These are phyloP conservation scores for Ceratobasidium theobromae DNA, from an alignment of 1,284 basidiomycete genomes.

Conservation along the genomic window DNA sequence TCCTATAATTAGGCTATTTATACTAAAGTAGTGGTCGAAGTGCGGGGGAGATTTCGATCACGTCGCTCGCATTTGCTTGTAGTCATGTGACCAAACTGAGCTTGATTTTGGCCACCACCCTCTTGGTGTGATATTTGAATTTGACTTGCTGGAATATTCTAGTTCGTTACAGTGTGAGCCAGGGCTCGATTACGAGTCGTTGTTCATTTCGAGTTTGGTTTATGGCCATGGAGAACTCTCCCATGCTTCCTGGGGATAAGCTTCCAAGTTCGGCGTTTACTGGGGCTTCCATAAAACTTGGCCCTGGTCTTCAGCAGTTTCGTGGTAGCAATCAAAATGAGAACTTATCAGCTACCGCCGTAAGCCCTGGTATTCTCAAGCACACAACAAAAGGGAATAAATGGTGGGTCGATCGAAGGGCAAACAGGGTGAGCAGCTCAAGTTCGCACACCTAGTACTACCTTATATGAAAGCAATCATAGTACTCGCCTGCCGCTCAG, in stretches of 20 bases:
- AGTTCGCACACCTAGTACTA: constrained; percentile 12
- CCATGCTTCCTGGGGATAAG: constrained; percentile 61
- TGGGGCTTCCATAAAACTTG: constrained; percentile 60
- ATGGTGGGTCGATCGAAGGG: constrained; percentile 82
- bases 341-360: constrained; percentile 54
- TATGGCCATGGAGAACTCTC: constrained; percentile 1
- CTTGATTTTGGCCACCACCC: not conserved
- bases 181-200: too few relatives aligned
- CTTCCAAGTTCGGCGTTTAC: constrained; percentile 64
- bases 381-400: constrained; percentile 68
- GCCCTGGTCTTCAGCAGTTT: constrained; percentile 66
- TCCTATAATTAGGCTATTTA: not conserved
- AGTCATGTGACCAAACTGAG: too few relatives aligned
- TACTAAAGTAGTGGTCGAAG: too few relatives aligned
- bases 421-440: constrained; percentile 64
- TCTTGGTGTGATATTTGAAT: not conserved
- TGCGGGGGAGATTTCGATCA: too few relatives aligned
- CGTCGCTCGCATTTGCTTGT: too few relatives aligned
- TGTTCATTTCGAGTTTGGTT: too few relatives aligned
- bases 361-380: constrained; percentile 64
- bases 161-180: too few relatives aligned
- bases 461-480: constrained; percentile 11
- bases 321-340: constrained; percentile 42
- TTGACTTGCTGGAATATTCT: not conserved
- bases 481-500: constrained; percentile 84